Conservation (phyloP, 192 early-diverging fungal genomes). For the Coemansia sp. region DNA sequence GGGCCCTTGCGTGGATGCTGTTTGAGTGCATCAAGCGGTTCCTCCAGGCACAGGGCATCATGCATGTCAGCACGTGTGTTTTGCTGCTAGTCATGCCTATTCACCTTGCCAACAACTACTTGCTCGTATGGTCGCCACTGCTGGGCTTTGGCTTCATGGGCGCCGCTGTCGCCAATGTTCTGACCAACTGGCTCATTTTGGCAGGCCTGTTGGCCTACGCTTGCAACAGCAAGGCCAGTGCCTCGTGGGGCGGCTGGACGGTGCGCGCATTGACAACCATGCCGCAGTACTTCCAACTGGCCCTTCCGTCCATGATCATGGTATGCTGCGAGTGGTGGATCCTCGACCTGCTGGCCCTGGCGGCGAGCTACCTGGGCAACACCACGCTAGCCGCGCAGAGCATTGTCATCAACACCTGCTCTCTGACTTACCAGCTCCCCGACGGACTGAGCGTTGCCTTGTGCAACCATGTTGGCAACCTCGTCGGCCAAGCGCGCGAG, state of each 20-base stretch:
- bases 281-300: slow-evolving; percentile 64
- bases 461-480: slow-evolving; percentile 61
- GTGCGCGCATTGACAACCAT: slow-evolving; percentile 36
- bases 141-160: slow-evolving; percentile 79
- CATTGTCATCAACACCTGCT: slow-evolving; percentile 60
- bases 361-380: slow-evolving; percentile 62
- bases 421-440: slow-evolving; percentile 58
- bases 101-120: slow-evolving; percentile 76
- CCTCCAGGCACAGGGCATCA: slow-evolving; percentile 88
- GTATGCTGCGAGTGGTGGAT: slow-evolving; percentile 72
- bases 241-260: slow-evolving; percentile 77
- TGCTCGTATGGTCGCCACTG: slow-evolving; percentile 76
- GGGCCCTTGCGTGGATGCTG: slow-evolving; percentile 74
- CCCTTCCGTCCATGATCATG: slow-evolving; percentile 77
- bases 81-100: slow-evolving; percentile 71
- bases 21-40: slow-evolving; percentile 88
- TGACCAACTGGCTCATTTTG: slow-evolving; percentile 78
- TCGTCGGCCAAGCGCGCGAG: slow-evolving; percentile 49
- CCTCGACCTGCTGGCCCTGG: slow-evolving; percentile 53
- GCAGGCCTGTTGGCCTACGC: slow-evolving; percentile 65
- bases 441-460: slow-evolving; percentile 62
- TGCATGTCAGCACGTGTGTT: slow-evolving; percentile 82
- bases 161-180: slow-evolving; percentile 77
- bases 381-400: slow-evolving; percentile 62
- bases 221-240: slow-evolving; percentile 56